These are phyloP conservation scores for Oleoguttula mirabilis DNA, from an alignment of 495 filamentous ascomycete genomes.

Conservation along the genomic window DNA sequence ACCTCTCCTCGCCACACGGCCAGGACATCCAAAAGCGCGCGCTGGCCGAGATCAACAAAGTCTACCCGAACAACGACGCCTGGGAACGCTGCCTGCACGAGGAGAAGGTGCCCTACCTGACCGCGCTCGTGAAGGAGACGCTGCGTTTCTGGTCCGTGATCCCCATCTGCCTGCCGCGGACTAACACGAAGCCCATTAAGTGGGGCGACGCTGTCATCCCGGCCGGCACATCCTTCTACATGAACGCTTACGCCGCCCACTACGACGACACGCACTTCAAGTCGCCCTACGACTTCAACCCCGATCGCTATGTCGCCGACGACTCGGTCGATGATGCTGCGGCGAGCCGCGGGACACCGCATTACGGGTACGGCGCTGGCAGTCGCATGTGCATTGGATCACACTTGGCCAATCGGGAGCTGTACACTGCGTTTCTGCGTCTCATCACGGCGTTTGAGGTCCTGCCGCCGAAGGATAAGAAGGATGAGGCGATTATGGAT, in stretches of 20 bases:
- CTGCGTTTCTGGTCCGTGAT: constrained; percentile 65
- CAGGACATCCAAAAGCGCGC: constrained; percentile 52
- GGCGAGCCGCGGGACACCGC: constrained; percentile 49
- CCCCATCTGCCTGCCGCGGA: constrained; percentile 54
- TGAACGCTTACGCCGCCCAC: constrained; percentile 61
- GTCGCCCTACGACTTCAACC: constrained; percentile 43
- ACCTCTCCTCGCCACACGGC: constrained; percentile 49
- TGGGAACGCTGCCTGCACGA: constrained; percentile 54
- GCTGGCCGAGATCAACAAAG: constrained; percentile 49
- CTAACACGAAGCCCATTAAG: constrained; percentile 50
- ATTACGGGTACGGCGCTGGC: constrained; percentile 60
- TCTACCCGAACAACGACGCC: constrained; percentile 52
- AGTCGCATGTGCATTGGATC: constrained; percentile 64
- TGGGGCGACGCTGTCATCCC: constrained; percentile 50
- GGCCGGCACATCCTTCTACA: constrained; percentile 54
- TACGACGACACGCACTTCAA: constrained; percentile 57
- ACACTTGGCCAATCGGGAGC: constrained; percentile 54
- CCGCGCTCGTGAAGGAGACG: constrained; percentile 56
- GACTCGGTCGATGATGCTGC: constrained; percentile 29
- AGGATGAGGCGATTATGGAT: constrained; percentile 45
- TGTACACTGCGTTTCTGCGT: constrained; percentile 57
- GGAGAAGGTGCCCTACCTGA: constrained; percentile 60
- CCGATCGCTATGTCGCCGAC: constrained; percentile 51
- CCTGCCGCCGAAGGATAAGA: constrained; percentile 36
- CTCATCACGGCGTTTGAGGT: constrained; percentile 55